Conservation (phyloP, 2,329 filamentous ascomycete genomes). For the Monilinia fructicola region DNA sequence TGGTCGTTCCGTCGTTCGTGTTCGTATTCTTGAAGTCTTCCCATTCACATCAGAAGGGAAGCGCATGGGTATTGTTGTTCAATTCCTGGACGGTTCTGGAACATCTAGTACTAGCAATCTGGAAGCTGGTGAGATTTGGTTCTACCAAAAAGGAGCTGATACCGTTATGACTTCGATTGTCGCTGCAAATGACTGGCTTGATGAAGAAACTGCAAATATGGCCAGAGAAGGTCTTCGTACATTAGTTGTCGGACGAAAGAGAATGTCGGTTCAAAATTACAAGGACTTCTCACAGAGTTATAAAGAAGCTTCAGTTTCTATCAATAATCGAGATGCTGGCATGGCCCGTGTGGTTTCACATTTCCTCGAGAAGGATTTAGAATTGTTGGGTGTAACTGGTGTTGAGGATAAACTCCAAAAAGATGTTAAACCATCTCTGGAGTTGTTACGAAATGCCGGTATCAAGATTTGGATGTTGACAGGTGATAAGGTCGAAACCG, state of each 20-base stretch:
- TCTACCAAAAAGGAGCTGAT: conserved; percentile 97
- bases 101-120: conserved; percentile 48
- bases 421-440: conserved; percentile 92
- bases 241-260: conserved; percentile 90
- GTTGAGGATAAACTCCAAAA: conserved; percentile 96
- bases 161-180: conserved; percentile 98
- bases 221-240: conserved; percentile 93
- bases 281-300: conserved; percentile 74
- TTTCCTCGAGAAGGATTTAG: conserved; percentile 82
- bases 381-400: conserved; percentile 93
- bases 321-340: conserved; percentile 75
- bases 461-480: conserved; percentile 99
- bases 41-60: conserved; percentile 98
- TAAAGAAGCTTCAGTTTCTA: conserved; percentile 75
- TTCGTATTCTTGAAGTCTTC: conserved; percentile 89
- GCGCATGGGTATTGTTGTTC: conserved; percentile 94
- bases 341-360: conserved; percentile 79
- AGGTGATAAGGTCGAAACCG: conserved; percentile 97
- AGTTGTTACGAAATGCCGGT: conserved; percentile 91
- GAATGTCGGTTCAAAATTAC: conserved; percentile 75
- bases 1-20: conserved; percentile 73
- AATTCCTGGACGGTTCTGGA: conserved; percentile 66
- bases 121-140: conserved; percentile 82
- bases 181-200: conserved; percentile 94
- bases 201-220: conserved; percentile 99